These are phyloP conservation scores for Reticulomyxa filosa DNA, from an alignment of 78 protist species.

Conservation along the genomic window DNA sequence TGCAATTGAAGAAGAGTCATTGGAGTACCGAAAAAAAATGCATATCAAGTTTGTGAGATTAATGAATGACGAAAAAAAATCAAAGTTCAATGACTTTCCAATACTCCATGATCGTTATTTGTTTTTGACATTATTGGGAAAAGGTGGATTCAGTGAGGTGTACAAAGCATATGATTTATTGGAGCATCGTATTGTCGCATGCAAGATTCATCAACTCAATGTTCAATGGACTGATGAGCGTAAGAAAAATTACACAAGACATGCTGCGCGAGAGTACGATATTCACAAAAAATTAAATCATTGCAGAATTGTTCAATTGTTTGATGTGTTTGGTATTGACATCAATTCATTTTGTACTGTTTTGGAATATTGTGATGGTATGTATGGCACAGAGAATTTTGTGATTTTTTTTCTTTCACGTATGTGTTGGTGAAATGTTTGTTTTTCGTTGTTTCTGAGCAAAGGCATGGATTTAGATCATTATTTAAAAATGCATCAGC, in stretches of 20 bases:
- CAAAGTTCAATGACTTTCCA: background rate
- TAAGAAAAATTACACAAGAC: constrained; percentile 25
- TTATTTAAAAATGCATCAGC: constrained; percentile 13
- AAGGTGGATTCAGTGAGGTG: constrained; percentile 71
- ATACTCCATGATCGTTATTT: constrained; percentile 29
- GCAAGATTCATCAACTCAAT: constrained; percentile 64
- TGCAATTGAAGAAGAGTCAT: background rate
- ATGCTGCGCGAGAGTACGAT: constrained; percentile 54
- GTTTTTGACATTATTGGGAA: constrained; percentile 46
- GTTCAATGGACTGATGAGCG: constrained; percentile 36
- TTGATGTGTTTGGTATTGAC: constrained; percentile 17
- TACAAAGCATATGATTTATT: constrained; percentile 49
- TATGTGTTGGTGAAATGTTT: background rate
- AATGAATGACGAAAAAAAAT: background rate
- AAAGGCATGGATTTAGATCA: constrained; percentile 37
- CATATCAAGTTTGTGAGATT: background rate
- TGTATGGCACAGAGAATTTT: constrained; percentile 2
- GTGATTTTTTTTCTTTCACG: constrained; percentile 2
- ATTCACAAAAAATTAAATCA: constrained; percentile 40
- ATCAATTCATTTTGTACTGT: constrained; percentile 21
- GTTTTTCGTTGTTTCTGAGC: constrained; percentile 13
- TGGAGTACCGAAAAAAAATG: background rate
- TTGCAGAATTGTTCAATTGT: constrained; percentile 31
- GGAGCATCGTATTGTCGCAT: constrained; percentile 38
- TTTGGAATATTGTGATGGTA: constrained; percentile 33